Base-by-base conservation (phyloP, 257 asterid species). In the Nicotiana noctiflora region DNA sequence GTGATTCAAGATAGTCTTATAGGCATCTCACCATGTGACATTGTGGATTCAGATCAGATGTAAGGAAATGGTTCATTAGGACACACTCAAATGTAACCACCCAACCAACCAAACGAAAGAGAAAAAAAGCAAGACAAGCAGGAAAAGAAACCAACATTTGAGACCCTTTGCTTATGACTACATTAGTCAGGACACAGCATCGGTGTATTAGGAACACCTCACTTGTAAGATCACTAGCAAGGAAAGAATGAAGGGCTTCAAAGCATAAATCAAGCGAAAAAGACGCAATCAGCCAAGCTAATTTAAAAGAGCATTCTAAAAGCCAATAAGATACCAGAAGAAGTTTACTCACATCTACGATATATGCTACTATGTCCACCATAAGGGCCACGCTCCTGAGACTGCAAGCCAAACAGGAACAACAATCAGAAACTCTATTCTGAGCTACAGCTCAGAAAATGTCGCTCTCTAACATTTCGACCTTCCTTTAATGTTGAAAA, bases 311-410 rank as follows among this genome's bases (percentile, higher is more conserved):
- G 44, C 56, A 68, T 21, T 67, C 21, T 32, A 70, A 62, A 17
- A 56, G 77, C 23, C 34, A 49, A 57, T 25, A 32, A 59, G 81
- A 11, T 34, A 21, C 57, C 53, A 60, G 27, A 61, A 60, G 70
- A 34, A 61, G 60, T 59, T 65, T 18, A 85, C 87, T 85, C 83
- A 89, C 94, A 75, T 90, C 89, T 84, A 51, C 61, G 90, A 65
- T 84, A 86, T 55, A 63, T 5, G 63, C 53, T 85, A 83, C 55
- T 37, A 76, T 61, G 77, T 75, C 84, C 89, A 80, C 77, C 76
- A 84, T 79, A 84, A 80, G 85, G 84, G 61, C 86, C 74, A 34
- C 51, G 87, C 76, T 86, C 89, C 77, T 85, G 88, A 14, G 81
- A 61, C 97, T 89, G 92, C 77, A 80, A 57, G 44, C 53, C 82